These are phyloP conservation scores for Millerago galiae DNA, from an alignment of 805 yeast species.

Conservation along the genomic window DNA sequence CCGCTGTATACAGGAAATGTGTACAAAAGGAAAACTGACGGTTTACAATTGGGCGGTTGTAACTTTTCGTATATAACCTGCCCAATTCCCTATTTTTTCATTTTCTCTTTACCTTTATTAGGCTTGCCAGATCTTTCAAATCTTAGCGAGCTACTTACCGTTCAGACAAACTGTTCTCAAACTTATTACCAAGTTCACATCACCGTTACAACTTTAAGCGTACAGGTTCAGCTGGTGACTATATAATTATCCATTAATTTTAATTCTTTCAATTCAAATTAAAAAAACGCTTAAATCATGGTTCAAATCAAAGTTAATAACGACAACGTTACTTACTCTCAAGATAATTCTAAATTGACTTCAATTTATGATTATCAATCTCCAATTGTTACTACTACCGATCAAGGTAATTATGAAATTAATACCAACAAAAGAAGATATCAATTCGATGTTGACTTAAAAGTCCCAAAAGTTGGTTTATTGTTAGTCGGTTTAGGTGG, in stretches of 20 bases:
- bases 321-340: conserved; percentile 45
- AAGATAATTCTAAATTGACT: conserved; percentile 36
- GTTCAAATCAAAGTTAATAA: conserved; percentile 43
- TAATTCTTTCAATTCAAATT: neutral
- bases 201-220: conserved; percentile 26
- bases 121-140: too few species aligned
- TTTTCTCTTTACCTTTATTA: too few species aligned
- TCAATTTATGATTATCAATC: conserved; percentile 61
- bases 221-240: conserved; percentile 21
- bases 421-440: conserved; percentile 68
- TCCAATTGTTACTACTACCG: conserved; percentile 54
- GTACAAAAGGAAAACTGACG: too few species aligned
- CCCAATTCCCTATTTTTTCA: too few species aligned
- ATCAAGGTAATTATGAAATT: conserved; percentile 46
- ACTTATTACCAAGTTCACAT: conserved; percentile 22
- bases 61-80: too few species aligned
- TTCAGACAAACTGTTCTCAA: conserved; percentile 21
- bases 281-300: conserved; percentile 13
- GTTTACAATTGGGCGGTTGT: too few species aligned
- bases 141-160: too few species aligned
- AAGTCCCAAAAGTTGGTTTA: conserved; percentile 79
- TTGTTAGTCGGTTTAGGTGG: conserved; percentile 95
- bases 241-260: conserved; percentile 16
- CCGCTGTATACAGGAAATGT: too few species aligned
- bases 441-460: conserved; percentile 79